phyloP scores from a whole-genome alignment of 1,284 basidiomycete genomes.

The Schizopora paradoxa region DNA sequence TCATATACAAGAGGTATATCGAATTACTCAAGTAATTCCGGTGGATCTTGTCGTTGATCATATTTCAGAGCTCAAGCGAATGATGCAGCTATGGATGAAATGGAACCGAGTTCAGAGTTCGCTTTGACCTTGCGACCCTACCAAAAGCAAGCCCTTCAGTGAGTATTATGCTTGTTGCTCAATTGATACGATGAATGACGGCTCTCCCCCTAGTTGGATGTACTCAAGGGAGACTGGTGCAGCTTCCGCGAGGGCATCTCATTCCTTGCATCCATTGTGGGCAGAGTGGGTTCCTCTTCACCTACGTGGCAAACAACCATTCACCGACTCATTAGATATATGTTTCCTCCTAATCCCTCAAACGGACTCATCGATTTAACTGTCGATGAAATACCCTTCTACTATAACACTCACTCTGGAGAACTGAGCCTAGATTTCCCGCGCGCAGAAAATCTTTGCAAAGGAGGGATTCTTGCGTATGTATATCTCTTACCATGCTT shows the following conservation, averaged over 20 bases:
- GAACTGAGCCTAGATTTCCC: constrained; percentile 89
- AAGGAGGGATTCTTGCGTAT: constrained; percentile 85
- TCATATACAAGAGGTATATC: constrained; percentile 74
- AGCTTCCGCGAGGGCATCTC: constrained; percentile 61
- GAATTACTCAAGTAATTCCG: constrained; percentile 2
- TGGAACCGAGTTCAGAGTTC: constrained; percentile 81
- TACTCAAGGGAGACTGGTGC: constrained; percentile 76
- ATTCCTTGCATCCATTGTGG: constrained; percentile 92
- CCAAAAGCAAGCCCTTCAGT: constrained; percentile 90
- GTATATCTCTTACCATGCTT: no score
- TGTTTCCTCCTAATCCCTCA: constrained; percentile 55
- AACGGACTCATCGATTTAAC: constrained; percentile 62
- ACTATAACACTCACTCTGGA: constrained; percentile 93
- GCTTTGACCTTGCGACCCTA: constrained; percentile 78
- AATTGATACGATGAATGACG: constrained; percentile 7
- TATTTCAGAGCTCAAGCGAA: constrained; percentile 74
- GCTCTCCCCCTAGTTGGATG: constrained; percentile 75
- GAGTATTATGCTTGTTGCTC: constrained; percentile 21
- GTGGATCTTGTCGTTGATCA: not conserved
- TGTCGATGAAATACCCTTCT: constrained; percentile 67
- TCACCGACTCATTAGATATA: constrained; percentile 43
- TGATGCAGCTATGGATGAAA: constrained; percentile 72
- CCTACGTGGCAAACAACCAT: constrained; percentile 5
- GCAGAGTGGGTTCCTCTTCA: constrained; percentile 63
- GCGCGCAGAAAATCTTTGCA: constrained; percentile 70